phyloP scores from a whole-genome alignment of 306 rosid genomes.

The Canavalia gladiata region DNA sequence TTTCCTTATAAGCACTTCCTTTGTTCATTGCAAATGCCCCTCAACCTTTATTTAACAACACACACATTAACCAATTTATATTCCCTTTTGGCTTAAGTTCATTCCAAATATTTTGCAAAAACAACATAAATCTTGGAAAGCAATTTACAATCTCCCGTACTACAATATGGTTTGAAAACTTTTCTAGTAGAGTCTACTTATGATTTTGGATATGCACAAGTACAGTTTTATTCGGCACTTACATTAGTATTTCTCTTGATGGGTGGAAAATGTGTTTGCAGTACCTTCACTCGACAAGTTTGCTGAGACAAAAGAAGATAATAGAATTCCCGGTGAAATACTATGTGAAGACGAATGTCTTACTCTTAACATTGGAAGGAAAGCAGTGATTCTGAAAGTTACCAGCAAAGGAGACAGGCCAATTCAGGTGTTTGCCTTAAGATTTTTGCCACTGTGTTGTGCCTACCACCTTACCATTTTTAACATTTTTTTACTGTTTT shows the following conservation, averaged over 20 bases:
- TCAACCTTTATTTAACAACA: neutral
- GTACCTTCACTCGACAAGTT: slow-evolving; percentile 80
- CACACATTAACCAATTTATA: neutral
- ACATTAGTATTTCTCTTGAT: slow-evolving; percentile 30
- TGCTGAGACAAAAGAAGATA: slow-evolving; percentile 54
- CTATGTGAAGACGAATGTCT: slow-evolving; percentile 50
- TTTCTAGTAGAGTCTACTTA: neutral
- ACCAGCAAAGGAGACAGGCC: slow-evolving; percentile 82
- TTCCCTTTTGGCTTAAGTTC: neutral
- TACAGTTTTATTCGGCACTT: slow-evolving; percentile 18
- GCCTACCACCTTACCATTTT: slow-evolving; percentile 24
- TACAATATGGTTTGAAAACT: neutral
- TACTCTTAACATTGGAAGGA: slow-evolving; percentile 67
- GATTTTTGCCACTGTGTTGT: neutral
- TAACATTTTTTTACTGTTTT: neutral
- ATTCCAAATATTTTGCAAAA: slow-evolving; percentile 7
- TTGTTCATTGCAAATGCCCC: neutral
- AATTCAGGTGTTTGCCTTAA: slow-evolving; percentile 62
- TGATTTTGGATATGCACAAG: neutral
- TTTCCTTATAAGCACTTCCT: too few relatives aligned
- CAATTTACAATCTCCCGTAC: slow-evolving; percentile 23
- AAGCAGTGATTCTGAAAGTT: slow-evolving; percentile 65
- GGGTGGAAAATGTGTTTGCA: slow-evolving; percentile 53
- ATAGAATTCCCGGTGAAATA: slow-evolving; percentile 68
- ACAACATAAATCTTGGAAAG: slow-evolving; percentile 4